Evolutionary conservation across 768 basidiomycete genomes (phyloP).

Genomic region (Rubroboletus satanas): DNA sequence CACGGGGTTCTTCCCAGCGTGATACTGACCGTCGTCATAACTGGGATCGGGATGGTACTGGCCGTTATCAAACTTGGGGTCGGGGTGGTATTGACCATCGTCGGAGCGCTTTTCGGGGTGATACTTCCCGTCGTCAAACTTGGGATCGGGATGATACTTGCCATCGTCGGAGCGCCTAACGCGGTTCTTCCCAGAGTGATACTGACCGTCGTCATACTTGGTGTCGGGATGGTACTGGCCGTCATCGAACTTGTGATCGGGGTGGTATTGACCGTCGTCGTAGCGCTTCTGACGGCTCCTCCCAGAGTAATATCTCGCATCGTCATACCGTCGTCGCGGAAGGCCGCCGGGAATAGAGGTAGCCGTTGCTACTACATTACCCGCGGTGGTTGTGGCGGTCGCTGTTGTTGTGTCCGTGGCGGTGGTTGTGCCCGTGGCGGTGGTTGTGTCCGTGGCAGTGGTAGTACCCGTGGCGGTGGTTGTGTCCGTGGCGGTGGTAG

Average conservation of each 20-base stretch:
- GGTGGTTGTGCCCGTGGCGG: background rate
- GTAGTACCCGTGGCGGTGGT: background rate
- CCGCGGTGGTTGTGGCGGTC: background rate
- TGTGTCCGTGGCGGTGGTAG: background rate
- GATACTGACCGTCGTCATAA: no score
- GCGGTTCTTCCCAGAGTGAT: background rate
- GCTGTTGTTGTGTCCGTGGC: background rate
- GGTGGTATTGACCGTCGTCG: constrained; percentile 15
- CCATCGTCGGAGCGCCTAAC: constrained; percentile 15
- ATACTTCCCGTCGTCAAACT: no score
- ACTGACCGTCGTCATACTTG: constrained; percentile 4
- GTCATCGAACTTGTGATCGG: background rate
- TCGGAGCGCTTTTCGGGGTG: no score
- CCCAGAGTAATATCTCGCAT: background rate
- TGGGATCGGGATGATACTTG: constrained; percentile 13
- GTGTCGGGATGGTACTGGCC: constrained; percentile 6
- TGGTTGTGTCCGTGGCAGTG: background rate
- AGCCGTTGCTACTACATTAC: background rate
- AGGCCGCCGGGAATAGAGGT: background rate
- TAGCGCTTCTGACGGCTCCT: background rate
- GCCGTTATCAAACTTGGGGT: no score
- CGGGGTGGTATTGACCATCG: no score
- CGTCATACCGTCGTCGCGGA: background rate
- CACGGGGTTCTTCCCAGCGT: no score
- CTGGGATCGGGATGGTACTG: no score